phyloP scores from a whole-genome alignment of 805 yeast species.

The Candida ipomoeae region DNA sequence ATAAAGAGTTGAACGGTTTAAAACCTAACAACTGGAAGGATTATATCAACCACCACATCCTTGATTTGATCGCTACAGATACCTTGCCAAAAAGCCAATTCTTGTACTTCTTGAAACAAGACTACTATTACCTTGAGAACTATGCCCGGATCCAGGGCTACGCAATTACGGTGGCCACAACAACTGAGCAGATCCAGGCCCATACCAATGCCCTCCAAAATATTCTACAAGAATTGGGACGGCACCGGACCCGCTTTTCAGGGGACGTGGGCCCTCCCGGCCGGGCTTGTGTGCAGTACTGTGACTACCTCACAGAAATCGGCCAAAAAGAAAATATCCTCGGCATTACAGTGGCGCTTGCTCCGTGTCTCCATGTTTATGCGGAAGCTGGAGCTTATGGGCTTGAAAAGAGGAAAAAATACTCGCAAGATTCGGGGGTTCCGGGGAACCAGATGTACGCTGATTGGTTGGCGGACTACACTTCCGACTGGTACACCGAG shows the following conservation, averaged over 20 bases:
- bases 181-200: slow-evolving; percentile 45
- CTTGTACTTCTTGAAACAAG: slow-evolving; percentile 55
- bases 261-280: slow-evolving; percentile 43
- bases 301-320: slow-evolving; percentile 53
- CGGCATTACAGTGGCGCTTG: slow-evolving; percentile 61
- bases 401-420: slow-evolving; percentile 12
- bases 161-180: slow-evolving; percentile 61
- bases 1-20: neutral
- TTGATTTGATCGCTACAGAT: slow-evolving; percentile 48
- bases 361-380: slow-evolving; percentile 77
- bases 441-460: slow-evolving; percentile 25
- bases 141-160: slow-evolving; percentile 64
- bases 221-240: slow-evolving; percentile 51
- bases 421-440: slow-evolving; percentile 19
- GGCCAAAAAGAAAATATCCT: slow-evolving; percentile 55
- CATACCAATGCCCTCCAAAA: slow-evolving; percentile 49
- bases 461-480: slow-evolving; percentile 63
- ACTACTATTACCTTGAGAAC: slow-evolving; percentile 63
- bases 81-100: slow-evolving; percentile 48
- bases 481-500: slow-evolving; percentile 50
- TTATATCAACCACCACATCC: slow-evolving; percentile 62
- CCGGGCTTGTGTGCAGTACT: slow-evolving; percentile 56
- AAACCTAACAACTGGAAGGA: slow-evolving; percentile 41
- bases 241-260: slow-evolving; percentile 50
- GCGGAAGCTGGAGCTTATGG: slow-evolving; percentile 49